Percentiles rank a stretch among this genome's conserved stretches.
These are phyloP conservation scores for Diaporthe sp. DNA, from an alignment of 2,329 filamentous ascomycete genomes.

Conservation along the genomic window DNA sequence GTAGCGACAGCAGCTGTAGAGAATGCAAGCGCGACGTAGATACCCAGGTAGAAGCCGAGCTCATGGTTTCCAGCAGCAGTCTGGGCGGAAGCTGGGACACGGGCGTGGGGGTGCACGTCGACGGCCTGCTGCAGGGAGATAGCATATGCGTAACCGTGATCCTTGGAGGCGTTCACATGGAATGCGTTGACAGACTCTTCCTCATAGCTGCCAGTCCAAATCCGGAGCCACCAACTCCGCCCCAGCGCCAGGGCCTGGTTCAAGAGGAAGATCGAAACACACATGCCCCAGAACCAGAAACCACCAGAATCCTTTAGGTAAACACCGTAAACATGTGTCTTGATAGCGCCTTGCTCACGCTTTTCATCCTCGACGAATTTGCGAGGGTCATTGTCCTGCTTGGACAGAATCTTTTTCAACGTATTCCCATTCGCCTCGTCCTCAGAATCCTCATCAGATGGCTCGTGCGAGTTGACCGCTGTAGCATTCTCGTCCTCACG, in stretches of 20 bases:
- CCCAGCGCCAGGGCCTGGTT: slow-evolving; percentile 69
- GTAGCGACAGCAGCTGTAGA: slow-evolving; percentile 71
- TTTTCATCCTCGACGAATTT: slow-evolving; percentile 84
- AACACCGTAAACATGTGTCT: slow-evolving; percentile 73
- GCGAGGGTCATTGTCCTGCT: slow-evolving; percentile 61
- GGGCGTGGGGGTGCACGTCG: slow-evolving; percentile 56
- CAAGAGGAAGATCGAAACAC: slow-evolving; percentile 66
- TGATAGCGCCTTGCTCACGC: slow-evolving; percentile 79
- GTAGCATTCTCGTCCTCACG: slow-evolving; percentile 65
- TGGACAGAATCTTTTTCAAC: slow-evolving; percentile 65
- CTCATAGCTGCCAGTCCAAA: slow-evolving; percentile 70
- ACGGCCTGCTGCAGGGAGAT: slow-evolving; percentile 61
- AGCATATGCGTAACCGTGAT: slow-evolving; percentile 59
- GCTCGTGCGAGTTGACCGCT: slow-evolving; percentile 68
- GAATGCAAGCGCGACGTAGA: slow-evolving; percentile 76
- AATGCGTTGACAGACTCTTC: slow-evolving; percentile 47
- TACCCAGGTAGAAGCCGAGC: slow-evolving; percentile 74
- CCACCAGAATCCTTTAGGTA: slow-evolving; percentile 79
- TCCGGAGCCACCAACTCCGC: slow-evolving; percentile 74
- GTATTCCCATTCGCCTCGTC: slow-evolving; percentile 56
- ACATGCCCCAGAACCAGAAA: slow-evolving; percentile 69
- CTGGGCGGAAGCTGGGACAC: slow-evolving; percentile 42
- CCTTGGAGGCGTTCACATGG: slow-evolving; percentile 47
- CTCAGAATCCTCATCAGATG: slow-evolving; percentile 59
- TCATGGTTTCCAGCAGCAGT: slow-evolving; percentile 51